A percentile compares a stretch with the other conserved stretches of the same genome.
Conservation (phyloP, 2,329 filamentous ascomycete genomes). For the Neonectria punicea region DNA sequence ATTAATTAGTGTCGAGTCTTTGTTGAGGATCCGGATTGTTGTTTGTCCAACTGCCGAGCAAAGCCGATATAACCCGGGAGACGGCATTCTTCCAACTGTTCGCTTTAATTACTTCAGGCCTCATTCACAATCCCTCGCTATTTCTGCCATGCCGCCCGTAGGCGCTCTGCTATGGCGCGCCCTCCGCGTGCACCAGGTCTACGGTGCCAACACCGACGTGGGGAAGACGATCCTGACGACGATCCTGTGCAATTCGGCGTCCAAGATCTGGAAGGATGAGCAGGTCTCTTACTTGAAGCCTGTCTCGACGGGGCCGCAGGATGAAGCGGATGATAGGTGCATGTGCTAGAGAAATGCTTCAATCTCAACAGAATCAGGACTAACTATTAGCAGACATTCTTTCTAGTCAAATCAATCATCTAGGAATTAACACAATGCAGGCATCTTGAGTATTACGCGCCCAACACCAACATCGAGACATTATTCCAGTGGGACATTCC, state of each 20-base stretch:
- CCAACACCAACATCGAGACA: slow-evolving; percentile 58
- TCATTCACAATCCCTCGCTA: neutral
- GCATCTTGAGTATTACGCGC: slow-evolving; percentile 70
- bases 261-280: slow-evolving; percentile 56
- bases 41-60: slow-evolving; percentile 19
- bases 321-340: slow-evolving; percentile 78
- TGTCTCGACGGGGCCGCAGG: slow-evolving; percentile 77
- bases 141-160: slow-evolving; percentile 55
- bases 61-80: slow-evolving; percentile 8
- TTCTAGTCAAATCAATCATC: neutral
- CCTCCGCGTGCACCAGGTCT: slow-evolving; percentile 78
- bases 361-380: neutral
- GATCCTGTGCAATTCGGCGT: slow-evolving; percentile 72
- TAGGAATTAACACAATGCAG: slow-evolving; percentile 50
- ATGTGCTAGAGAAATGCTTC: neutral
- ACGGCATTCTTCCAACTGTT: neutral
- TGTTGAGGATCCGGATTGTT: neutral
- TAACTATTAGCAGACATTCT: slow-evolving; percentile 24
- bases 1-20: neutral
- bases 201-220: slow-evolving; percentile 85
- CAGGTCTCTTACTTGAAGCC: slow-evolving; percentile 79
- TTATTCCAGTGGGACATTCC: slow-evolving; percentile 79
- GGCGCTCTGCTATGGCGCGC: slow-evolving; percentile 74
- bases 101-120: neutral
- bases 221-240: slow-evolving; percentile 87